Evolutionary conservation across 2,329 filamentous ascomycete genomes (phyloP).

Genomic region (Penicillium sp.): DNA sequence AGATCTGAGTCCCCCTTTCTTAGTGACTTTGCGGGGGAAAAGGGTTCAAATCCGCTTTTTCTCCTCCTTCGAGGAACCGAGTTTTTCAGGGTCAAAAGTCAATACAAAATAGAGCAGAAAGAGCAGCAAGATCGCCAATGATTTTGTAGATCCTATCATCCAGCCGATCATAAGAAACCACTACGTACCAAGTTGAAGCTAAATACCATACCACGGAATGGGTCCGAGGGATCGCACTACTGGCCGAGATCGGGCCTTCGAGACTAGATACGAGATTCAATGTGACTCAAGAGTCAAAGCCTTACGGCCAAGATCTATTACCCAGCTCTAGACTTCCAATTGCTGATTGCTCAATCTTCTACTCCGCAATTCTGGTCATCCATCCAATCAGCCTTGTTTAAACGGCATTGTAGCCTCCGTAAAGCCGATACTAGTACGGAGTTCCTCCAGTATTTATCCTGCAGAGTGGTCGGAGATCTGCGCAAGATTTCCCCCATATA

Average conservation of each 20-base stretch:
- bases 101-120: no score
- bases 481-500: background rate
- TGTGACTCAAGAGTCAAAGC: constrained; percentile 21
- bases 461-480: constrained; percentile 1
- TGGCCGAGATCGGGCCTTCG: constrained; percentile 20
- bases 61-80: no score
- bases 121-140: no score
- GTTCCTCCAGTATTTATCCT: background rate
- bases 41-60: no score
- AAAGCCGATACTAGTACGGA: background rate
- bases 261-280: constrained; percentile 5
- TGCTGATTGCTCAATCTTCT: background rate
- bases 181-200: no score
- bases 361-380: background rate
- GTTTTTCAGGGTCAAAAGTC: no score
- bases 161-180: no score
- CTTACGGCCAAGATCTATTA: background rate
- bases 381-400: background rate
- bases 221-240: background rate
- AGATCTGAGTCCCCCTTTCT: no score
- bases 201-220: background rate
- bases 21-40: no score
- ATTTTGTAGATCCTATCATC: no score
- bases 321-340: background rate
- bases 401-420: background rate